phyloP scores from a whole-genome alignment of 73 alveolate species.

The Paramecium sonneborni region DNA sequence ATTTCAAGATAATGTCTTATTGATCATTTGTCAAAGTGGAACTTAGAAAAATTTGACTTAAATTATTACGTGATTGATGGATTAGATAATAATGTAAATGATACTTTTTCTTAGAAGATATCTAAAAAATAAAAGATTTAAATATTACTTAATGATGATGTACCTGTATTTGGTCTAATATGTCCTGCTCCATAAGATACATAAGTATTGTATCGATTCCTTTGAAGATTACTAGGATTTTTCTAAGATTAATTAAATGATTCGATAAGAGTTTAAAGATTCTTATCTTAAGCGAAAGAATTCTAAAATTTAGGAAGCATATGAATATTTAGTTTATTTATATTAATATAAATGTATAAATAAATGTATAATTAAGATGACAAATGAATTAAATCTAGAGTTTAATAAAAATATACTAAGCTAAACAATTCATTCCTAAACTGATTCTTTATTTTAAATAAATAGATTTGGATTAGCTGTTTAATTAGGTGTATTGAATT shows the following conservation, averaged over 20 bases:
- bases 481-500: neutral
- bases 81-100: neutral
- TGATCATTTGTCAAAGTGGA: neutral
- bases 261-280: neutral
- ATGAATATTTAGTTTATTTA: neutral
- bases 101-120: neutral
- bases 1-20: neutral
- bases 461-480: neutral
- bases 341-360: too few species aligned
- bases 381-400: too few species aligned
- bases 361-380: too few species aligned
- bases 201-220: neutral
- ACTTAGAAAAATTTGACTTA: neutral
- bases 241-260: neutral
- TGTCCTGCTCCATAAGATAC: neutral
- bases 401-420: neutral
- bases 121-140: neutral
- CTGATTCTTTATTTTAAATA: neutral
- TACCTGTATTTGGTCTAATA: neutral
- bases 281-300: neutral
- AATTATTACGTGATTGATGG: neutral
- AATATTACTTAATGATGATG: neutral
- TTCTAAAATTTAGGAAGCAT: neutral
- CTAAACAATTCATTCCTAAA: neutral
- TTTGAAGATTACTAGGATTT: neutral